Percentiles rank a stretch among this genome's conserved stretches.
These are phyloP conservation scores for Mycena kentingensis DNA, from an alignment of 768 basidiomycete genomes.

Conservation along the genomic window DNA sequence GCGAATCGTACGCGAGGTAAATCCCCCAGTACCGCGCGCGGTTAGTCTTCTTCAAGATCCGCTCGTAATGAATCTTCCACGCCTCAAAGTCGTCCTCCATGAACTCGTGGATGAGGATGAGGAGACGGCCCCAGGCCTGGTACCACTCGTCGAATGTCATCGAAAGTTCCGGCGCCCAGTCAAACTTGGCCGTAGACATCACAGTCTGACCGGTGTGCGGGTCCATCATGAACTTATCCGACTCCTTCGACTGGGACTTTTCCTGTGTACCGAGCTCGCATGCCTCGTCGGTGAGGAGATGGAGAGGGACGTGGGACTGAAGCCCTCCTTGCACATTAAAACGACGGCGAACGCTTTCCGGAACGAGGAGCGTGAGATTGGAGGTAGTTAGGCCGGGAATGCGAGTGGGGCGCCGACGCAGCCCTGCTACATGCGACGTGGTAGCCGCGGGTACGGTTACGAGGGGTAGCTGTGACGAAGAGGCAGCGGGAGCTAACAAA, in stretches of 20 bases:
- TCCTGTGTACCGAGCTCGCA: neutral
- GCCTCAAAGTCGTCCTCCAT: constrained; percentile 7
- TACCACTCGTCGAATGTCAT: constrained; percentile 28
- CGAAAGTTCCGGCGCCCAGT: constrained; percentile 12
- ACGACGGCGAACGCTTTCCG: neutral
- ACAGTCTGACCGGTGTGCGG: neutral
- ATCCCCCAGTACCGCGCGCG: constrained; percentile 14
- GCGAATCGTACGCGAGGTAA: constrained; percentile 21
- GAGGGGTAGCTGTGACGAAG: neutral
- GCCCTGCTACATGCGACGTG: no score
- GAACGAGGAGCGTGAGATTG: neutral
- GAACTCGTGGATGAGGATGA: constrained; percentile 14
- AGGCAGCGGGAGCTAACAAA: neutral
- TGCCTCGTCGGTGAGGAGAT: neutral
- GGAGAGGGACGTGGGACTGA: neutral
- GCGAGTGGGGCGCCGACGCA: neutral
- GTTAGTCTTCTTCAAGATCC: constrained; percentile 10
- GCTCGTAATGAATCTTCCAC: constrained; percentile 22
- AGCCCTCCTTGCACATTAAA: neutral
- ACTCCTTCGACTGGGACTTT: neutral
- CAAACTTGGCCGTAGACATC: neutral
- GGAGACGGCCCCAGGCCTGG: constrained; percentile 24
- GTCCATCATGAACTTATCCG: neutral
- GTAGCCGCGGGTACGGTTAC: neutral
- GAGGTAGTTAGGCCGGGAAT: neutral